These are phyloP conservation scores for Fusarium euwallaceae DNA, from an alignment of 2,329 filamentous ascomycete genomes.

Conservation along the genomic window DNA sequence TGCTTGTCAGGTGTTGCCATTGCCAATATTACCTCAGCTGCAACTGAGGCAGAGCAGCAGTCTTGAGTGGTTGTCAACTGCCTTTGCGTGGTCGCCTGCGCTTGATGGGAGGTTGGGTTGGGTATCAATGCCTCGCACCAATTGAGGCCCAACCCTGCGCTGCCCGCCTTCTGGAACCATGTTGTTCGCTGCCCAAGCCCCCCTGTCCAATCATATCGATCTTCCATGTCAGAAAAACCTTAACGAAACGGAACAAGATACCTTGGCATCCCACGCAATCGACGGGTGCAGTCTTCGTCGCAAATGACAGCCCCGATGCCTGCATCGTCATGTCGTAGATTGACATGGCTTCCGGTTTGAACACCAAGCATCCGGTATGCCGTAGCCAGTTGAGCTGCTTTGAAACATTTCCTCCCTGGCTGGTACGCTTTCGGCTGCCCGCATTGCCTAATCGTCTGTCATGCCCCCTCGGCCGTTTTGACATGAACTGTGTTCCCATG, in stretches of 20 bases:
- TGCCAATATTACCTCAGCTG: conserved; percentile 43
- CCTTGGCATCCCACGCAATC: conserved; percentile 33
- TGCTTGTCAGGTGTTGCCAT: conserved; percentile 39
- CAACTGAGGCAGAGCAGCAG: conserved; percentile 31
- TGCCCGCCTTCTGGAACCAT: conserved; percentile 38
- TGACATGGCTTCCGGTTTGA: conserved; percentile 21
- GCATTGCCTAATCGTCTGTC: conserved; percentile 37
- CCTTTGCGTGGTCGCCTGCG: conserved; percentile 11
- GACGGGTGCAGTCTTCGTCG: conserved; percentile 19
- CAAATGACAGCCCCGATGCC: conserved; percentile 21
- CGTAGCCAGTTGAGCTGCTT: not conserved
- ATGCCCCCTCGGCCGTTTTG: conserved; percentile 31
- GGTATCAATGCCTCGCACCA: conserved; percentile 56
- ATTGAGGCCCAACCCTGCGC: conserved; percentile 53
- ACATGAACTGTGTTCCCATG: conserved; percentile 38
- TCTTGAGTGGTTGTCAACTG: conserved; percentile 26
- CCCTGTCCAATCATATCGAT: conserved; percentile 42
- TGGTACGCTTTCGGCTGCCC: conserved; percentile 24
- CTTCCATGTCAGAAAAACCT: conserved; percentile 8
- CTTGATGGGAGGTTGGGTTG: conserved; percentile 47
- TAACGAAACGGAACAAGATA: conserved; percentile 21
- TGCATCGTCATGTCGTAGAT: conserved; percentile 26
- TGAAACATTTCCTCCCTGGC: conserved; percentile 17
- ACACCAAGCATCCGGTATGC: not conserved
- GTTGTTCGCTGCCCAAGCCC: conserved; percentile 44